Evolutionary conservation across 2,329 filamentous ascomycete species (phyloP).

Genomic region (Drechslerella dactyloides): DNA sequence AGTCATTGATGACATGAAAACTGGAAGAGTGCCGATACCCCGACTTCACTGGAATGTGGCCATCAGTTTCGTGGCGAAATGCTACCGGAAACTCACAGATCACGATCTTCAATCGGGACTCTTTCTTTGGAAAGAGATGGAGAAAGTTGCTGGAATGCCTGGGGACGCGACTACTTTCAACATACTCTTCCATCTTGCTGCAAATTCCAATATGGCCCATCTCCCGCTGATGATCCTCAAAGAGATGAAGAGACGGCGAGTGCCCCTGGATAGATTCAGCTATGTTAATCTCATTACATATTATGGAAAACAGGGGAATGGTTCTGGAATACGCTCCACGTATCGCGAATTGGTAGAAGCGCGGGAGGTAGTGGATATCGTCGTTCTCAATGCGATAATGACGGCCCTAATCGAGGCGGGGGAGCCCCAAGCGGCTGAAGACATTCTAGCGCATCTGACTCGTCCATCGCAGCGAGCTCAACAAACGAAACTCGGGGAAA

Average conservation of each 20-base stretch:
- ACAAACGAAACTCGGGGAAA: not conserved
- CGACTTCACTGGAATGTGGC: conserved; percentile 81
- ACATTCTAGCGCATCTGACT: conserved; percentile 86
- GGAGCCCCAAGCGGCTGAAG: conserved; percentile 77
- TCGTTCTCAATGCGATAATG: conserved; percentile 86
- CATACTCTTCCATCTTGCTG: conserved; percentile 85
- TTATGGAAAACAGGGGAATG: conserved; percentile 76
- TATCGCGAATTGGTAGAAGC: conserved; percentile 83
- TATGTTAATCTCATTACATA: conserved; percentile 83
- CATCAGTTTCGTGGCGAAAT: conserved; percentile 77
- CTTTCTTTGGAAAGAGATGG: conserved; percentile 87
- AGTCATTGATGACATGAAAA: conserved; percentile 81
- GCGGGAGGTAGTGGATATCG: conserved; percentile 86
- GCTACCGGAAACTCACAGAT: conserved; percentile 67
- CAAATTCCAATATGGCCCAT: conserved; percentile 81
- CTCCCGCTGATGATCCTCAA: conserved; percentile 83
- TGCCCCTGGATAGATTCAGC: conserved; percentile 77
- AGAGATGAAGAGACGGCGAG: conserved; percentile 75
- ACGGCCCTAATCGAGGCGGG: conserved; percentile 75
- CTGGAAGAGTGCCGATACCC: conserved; percentile 72
- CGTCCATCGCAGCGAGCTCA: conserved; percentile 45
- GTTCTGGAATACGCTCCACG: conserved; percentile 73
- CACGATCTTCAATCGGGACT: conserved; percentile 72
- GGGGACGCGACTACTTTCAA: conserved; percentile 86
- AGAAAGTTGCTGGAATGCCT: conserved; percentile 69